Evolutionary conservation across 345 rosid genomes (phyloP).

Genomic region (Eucalyptus cloeziana): DNA sequence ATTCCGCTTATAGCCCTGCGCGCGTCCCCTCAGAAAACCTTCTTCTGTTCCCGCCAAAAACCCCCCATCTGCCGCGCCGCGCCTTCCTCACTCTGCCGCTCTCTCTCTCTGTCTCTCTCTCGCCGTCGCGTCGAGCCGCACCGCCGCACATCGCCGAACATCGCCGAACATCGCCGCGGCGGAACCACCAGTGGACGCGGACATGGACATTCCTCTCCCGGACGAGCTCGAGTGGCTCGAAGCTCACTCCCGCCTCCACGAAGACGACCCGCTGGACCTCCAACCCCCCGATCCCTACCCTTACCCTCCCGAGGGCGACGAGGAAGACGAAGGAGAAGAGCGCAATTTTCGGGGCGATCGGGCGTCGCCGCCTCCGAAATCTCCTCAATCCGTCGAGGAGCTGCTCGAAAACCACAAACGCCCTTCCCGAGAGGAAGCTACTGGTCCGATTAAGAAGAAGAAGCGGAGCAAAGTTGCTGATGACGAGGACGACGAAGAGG

Average conservation of each 20-base stretch:
- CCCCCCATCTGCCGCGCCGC: background rate
- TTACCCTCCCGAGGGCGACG: slow-evolving; percentile 9
- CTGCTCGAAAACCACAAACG: slow-evolving; percentile 35
- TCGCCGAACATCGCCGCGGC: background rate
- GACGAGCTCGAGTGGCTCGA: slow-evolving; percentile 95
- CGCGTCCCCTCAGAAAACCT: background rate
- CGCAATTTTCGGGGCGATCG: background rate
- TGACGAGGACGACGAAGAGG: slow-evolving; percentile 9
- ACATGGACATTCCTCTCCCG: slow-evolving; percentile 61
- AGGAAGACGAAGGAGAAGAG: background rate
- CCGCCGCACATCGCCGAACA: background rate
- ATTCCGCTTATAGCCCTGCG: background rate
- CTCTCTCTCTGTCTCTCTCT: background rate
- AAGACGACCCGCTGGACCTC: slow-evolving; percentile 29
- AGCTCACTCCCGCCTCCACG: slow-evolving; percentile 38
- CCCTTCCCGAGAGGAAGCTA: slow-evolving; percentile 16
- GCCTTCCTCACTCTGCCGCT: background rate
- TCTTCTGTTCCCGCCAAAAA: background rate
- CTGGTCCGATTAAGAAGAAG: slow-evolving; percentile 16
- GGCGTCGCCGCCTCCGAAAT: slow-evolving; percentile 1
- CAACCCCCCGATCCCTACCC: slow-evolving; percentile 16
- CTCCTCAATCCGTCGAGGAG: background rate
- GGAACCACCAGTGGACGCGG: slow-evolving; percentile 13
- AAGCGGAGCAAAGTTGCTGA: slow-evolving; percentile 38
- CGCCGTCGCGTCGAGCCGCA: background rate